Evolutionary conservation across 1,139 yeast species (phyloP).

Genomic region (Hyphopichia fennica): DNA sequence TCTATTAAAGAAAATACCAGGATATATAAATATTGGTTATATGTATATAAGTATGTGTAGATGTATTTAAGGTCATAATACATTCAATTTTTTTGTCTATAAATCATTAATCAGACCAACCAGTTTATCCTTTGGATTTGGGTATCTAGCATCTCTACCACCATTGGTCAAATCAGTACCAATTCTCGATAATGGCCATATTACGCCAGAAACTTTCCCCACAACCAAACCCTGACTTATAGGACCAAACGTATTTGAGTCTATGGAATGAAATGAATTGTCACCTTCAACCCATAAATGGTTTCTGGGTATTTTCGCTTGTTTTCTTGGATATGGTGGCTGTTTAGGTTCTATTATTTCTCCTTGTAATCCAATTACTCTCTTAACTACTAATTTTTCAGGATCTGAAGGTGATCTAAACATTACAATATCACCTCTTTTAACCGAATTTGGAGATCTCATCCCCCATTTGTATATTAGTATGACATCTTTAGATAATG

Average conservation of each 20-base stretch:
- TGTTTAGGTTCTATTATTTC: slow-evolving; percentile 61
- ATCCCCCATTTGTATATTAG: slow-evolving; percentile 66
- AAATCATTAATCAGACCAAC: not conserved
- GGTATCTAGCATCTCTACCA: slow-evolving; percentile 12
- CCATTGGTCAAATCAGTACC: slow-evolving; percentile 30
- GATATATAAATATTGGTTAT: not conserved
- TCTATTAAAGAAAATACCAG: not conserved
- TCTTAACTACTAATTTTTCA: slow-evolving; percentile 66
- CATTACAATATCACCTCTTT: slow-evolving; percentile 72
- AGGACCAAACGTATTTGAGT: slow-evolving; percentile 85
- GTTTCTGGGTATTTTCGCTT: slow-evolving; percentile 66
- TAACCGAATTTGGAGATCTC: slow-evolving; percentile 44
- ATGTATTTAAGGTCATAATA: not conserved
- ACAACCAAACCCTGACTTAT: slow-evolving; percentile 73
- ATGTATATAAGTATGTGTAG: not conserved
- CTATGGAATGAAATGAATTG: slow-evolving; percentile 76
- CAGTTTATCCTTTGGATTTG: slow-evolving; percentile 1
- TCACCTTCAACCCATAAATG: slow-evolving; percentile 97
- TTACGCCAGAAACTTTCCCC: slow-evolving; percentile 64
- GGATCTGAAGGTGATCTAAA: slow-evolving; percentile 81
- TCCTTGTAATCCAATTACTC: slow-evolving; percentile 75
- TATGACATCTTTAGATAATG: slow-evolving; percentile 64
- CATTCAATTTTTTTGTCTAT: not conserved
- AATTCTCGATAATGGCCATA: slow-evolving; percentile 68
- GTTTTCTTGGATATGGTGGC: slow-evolving; percentile 61